These are phyloP conservation scores for Lomentospora prolificans DNA, from an alignment of 2,329 filamentous ascomycete species.

Conservation along the genomic window DNA sequence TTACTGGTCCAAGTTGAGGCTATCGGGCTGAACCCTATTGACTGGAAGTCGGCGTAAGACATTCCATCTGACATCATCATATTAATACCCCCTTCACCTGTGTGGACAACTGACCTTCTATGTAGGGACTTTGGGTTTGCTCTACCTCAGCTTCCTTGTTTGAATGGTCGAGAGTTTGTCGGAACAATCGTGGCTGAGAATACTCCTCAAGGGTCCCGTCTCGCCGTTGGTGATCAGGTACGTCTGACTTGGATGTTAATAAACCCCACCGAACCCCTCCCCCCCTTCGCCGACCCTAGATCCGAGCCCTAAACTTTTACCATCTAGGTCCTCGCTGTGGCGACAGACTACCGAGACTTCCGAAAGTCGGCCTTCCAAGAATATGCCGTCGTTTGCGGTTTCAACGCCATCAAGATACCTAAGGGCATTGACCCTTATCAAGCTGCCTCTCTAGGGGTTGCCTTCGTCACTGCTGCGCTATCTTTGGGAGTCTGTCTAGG, in stretches of 20 bases:
- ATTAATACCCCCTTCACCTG: too few relatives aligned
- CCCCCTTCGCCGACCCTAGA: too few relatives aligned
- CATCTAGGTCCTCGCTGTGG: conserved; percentile 50
- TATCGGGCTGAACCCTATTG: conserved; percentile 67
- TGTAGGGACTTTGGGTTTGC: conserved; percentile 61
- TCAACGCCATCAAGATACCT: conserved; percentile 56
- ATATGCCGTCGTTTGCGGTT: conserved; percentile 54
- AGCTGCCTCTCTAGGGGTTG: conserved; percentile 57
- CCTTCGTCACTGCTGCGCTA: conserved; percentile 59
- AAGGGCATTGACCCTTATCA: conserved; percentile 38
- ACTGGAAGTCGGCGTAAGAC: conserved; percentile 61
- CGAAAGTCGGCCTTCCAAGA: conserved; percentile 65
- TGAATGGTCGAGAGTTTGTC: conserved; percentile 60
- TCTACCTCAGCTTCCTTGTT: conserved; percentile 56
- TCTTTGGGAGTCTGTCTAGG: conserved; percentile 62
- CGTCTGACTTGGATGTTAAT: neutral
- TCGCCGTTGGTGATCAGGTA: conserved; percentile 43
- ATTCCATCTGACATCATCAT: neutral
- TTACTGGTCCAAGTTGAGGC: conserved; percentile 21
- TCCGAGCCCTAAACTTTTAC: too few relatives aligned
- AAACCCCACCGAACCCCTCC: too few relatives aligned
- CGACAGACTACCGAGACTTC: conserved; percentile 64
- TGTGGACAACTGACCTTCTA: neutral
- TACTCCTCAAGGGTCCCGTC: conserved; percentile 18
- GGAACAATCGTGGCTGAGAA: conserved; percentile 43